Evolutionary conservation across 106 monocot species (phyloP).

Genomic region (Cymbidium sinense): DNA sequence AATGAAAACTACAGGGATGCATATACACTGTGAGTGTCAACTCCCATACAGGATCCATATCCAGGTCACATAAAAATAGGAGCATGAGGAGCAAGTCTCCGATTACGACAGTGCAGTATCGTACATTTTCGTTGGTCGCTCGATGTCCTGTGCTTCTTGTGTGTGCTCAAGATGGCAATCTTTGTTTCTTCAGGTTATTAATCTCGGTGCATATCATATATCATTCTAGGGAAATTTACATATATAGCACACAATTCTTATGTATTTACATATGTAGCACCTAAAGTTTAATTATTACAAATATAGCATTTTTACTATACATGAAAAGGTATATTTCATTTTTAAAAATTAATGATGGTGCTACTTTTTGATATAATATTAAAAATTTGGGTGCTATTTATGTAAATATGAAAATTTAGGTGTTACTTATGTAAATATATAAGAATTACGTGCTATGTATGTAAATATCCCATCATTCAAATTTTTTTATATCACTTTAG

Average conservation of each 20-base stretch:
- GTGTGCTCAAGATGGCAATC: constrained; percentile 82
- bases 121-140: constrained; percentile 78
- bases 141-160: constrained; percentile 86
- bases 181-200: constrained; percentile 82
- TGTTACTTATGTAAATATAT: neutral
- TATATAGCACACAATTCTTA: too few species aligned
- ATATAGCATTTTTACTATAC: too few species aligned
- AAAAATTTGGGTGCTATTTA: too few species aligned
- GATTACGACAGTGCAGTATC: constrained; percentile 81
- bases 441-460: neutral
- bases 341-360: too few species aligned
- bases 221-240: neutral
- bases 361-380: too few species aligned
- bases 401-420: too few species aligned
- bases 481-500: neutral
- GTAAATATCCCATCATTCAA: neutral
- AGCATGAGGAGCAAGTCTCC: constrained; percentile 63
- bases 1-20: constrained; percentile 55
- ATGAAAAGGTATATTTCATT: too few species aligned
- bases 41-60: constrained; percentile 80
- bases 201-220: constrained; percentile 5
- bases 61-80: constrained; percentile 75
- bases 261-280: too few species aligned
- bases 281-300: too few species aligned
- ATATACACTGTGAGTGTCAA: constrained; percentile 77